phyloP scores from a whole-genome alignment of 345 rosid species.

The Bruguiera sexangula region DNA sequence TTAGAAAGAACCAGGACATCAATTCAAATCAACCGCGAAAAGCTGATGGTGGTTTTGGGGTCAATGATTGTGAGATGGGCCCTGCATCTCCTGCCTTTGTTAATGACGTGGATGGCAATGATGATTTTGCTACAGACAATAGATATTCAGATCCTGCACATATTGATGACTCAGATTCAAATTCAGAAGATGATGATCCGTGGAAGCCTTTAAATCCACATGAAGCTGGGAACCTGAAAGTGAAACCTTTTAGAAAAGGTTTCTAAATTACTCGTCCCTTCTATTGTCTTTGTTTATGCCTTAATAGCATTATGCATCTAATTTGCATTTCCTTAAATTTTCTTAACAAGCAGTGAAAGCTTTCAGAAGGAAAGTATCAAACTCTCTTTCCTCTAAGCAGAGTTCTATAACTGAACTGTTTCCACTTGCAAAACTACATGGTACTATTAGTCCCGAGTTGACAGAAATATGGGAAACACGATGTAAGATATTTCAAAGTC shows the following conservation, averaged over 20 bases:
- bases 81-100: constrained; percentile 29
- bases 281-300: constrained; percentile 10
- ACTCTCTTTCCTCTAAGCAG: constrained; percentile 31
- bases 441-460: constrained; percentile 75
- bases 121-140: constrained; percentile 51
- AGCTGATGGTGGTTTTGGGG: constrained; percentile 32
- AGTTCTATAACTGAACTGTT: constrained; percentile 46
- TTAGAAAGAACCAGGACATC: constrained; percentile 49
- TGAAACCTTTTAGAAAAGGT: constrained; percentile 87
- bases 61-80: constrained; percentile 32
- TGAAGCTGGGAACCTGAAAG: constrained; percentile 86
- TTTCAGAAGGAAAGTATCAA: constrained; percentile 41
- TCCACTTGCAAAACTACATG: constrained; percentile 72
- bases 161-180: constrained; percentile 52
- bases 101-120: constrained; percentile 35
- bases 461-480: constrained; percentile 55
- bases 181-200: constrained; percentile 57
- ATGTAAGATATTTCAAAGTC: constrained; percentile 20
- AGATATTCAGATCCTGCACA: constrained; percentile 46
- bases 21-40: constrained; percentile 41
- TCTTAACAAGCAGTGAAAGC: constrained; percentile 55
- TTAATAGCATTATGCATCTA: constrained; percentile 12
- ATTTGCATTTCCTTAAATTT: constrained; percentile 16
- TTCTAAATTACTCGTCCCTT: constrained; percentile 10
- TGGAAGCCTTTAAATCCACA: constrained; percentile 96